Percentiles rank a stretch among this genome's conserved stretches.
Evolutionary conservation across 2,329 filamentous ascomycete genomes (phyloP).

Genomic region (Neofusicoccum laricinum): DNA sequence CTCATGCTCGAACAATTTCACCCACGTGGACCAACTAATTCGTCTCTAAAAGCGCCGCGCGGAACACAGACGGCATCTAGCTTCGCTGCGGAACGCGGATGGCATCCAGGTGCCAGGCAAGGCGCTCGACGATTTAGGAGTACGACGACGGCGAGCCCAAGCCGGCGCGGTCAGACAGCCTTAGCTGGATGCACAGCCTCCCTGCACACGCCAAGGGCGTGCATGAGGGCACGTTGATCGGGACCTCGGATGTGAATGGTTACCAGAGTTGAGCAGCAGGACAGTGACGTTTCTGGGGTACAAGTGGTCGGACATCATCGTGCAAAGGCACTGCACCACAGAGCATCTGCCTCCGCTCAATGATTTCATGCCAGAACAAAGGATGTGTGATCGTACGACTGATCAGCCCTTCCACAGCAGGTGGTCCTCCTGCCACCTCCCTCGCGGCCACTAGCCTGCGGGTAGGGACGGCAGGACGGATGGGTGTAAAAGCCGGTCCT

Average conservation of each 20-base stretch:
- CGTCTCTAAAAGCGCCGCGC: neutral
- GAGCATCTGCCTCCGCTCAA: neutral
- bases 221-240: neutral
- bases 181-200: neutral
- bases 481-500: neutral
- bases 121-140: neutral
- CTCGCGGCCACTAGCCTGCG: neutral
- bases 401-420: neutral
- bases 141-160: neutral
- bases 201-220: neutral
- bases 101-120: neutral
- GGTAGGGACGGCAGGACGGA: neutral
- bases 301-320: neutral
- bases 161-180: neutral
- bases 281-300: neutral
- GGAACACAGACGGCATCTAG: neutral
- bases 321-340: neutral
- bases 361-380: neutral
- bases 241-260: neutral
- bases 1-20: neutral
- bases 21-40: conserved; percentile 1
- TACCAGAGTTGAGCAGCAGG: neutral
- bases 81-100: neutral
- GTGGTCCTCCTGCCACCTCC: neutral
- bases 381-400: neutral